Evolutionary conservation across 164 flowering plant genomes (phyloP).

Genomic region (Magnolia officinalis): DNA sequence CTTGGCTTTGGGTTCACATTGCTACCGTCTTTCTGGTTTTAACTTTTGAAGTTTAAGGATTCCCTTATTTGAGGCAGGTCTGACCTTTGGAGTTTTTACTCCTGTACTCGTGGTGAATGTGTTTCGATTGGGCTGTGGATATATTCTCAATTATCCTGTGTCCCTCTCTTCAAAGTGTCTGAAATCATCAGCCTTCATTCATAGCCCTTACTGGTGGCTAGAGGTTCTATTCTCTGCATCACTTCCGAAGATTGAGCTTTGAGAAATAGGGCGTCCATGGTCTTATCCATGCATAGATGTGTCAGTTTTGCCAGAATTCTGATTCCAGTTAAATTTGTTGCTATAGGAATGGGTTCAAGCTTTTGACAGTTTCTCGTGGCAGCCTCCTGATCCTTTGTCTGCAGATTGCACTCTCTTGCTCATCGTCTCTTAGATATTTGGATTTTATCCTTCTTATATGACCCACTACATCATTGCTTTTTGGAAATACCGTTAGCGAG

Average conservation of each 20-base stretch:
- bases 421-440: not conserved
- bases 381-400: not conserved
- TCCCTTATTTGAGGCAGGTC: not conserved
- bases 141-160: not conserved
- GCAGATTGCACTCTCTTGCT: not conserved
- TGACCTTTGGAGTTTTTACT: not conserved
- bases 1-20: not conserved
- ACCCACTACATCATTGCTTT: not conserved
- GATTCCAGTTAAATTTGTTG: not conserved
- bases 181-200: not conserved
- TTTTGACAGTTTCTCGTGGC: not conserved
- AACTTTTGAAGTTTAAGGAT: not conserved
- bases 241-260: not conserved
- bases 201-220: not conserved
- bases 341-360: slow-evolving; percentile 6
- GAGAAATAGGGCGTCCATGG: not conserved
- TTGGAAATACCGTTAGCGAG: not conserved
- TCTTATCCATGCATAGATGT: not conserved
- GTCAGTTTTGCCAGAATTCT: not conserved
- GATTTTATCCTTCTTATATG: not conserved
- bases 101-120: not conserved
- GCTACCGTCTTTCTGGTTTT: not conserved
- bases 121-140: not conserved
- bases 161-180: not conserved
- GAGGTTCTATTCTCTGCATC: not conserved